Conservation (phyloP, 306 rosid genomes). For the Rosa rugosa region DNA sequence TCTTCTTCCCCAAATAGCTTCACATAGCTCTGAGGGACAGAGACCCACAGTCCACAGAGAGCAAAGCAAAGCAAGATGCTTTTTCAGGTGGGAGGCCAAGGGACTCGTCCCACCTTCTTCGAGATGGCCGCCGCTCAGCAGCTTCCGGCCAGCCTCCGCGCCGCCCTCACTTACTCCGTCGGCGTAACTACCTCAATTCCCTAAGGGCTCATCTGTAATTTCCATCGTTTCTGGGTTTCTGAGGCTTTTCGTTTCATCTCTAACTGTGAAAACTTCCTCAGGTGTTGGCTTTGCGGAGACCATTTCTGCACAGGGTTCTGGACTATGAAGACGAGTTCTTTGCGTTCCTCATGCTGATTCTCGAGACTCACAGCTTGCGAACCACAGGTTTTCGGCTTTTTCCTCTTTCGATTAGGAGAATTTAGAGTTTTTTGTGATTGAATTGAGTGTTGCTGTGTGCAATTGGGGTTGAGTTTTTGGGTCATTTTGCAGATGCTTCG, state of each 20-base stretch:
- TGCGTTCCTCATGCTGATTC: constrained; percentile 76
- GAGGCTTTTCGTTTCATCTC: not conserved
- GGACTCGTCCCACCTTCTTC: constrained; percentile 96
- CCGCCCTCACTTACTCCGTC: constrained; percentile 80
- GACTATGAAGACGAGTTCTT: constrained; percentile 88
- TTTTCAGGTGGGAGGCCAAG: constrained; percentile 98
- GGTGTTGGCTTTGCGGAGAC: constrained; percentile 79
- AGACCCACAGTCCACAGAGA: not conserved
- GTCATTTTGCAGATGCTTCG: constrained; percentile 65
- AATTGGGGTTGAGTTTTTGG: not conserved
- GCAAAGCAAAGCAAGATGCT: constrained; percentile 44
- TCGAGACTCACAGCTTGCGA: constrained; percentile 80
- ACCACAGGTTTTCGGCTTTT: constrained; percentile 49
- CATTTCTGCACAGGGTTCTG: constrained; percentile 60
- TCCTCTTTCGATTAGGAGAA: not conserved
- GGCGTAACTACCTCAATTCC: constrained; percentile 48
- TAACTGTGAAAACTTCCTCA: constrained; percentile 2
- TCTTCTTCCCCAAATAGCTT: not conserved
- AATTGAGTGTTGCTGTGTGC: not conserved
- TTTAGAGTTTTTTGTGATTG: not conserved
- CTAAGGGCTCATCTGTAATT: not conserved
- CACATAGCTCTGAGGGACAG: not conserved
- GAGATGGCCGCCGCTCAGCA: constrained; percentile 99
- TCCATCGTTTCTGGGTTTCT: not conserved
- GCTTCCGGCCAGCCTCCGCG: constrained; percentile 91